Conservation (phyloP, 73 alveolate genomes). For the Urostyla sp. region DNA sequence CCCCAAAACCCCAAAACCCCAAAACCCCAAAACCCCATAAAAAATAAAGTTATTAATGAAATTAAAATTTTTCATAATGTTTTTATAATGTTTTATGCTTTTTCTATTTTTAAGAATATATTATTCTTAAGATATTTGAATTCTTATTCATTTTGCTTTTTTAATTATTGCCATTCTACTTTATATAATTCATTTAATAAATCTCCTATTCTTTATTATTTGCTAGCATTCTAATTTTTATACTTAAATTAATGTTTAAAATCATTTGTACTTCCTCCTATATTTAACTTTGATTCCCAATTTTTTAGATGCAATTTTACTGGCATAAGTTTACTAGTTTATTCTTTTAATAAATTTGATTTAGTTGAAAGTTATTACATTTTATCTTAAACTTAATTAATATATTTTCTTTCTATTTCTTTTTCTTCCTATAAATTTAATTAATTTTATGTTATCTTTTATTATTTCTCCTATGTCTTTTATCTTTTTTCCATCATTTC, state of each 20-base stretch:
- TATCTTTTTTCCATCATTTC: slow-evolving; percentile 43
- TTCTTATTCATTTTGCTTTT: slow-evolving; percentile 44
- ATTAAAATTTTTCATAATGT: neutral
- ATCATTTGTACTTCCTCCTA: slow-evolving; percentile 14
- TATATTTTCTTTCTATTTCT: slow-evolving; percentile 28
- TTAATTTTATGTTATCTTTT: neutral
- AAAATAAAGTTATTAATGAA: too few species aligned
- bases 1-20: too few species aligned
- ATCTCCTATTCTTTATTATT: slow-evolving; percentile 19
- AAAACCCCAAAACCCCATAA: too few species aligned
- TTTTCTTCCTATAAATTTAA: slow-evolving; percentile 6
- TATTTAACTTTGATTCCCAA: slow-evolving; percentile 8
- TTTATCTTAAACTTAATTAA: slow-evolving; percentile 14
- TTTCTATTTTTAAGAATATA: slow-evolving; percentile 16
- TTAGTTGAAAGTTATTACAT: slow-evolving; percentile 15
- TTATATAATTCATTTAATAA: slow-evolving; percentile 11
- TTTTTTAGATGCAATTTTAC: slow-evolving; percentile 22
- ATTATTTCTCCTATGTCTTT: neutral
- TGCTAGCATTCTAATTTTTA: too few species aligned
- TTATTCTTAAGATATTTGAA: slow-evolving; percentile 60
- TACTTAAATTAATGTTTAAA: slow-evolving; percentile 2
- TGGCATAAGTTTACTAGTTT: slow-evolving; percentile 19
- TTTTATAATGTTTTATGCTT: slow-evolving; percentile 21
- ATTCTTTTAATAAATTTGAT: slow-evolving; percentile 12
- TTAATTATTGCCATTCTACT: slow-evolving; percentile 29